Evolutionary conservation across 139 green algal species (phyloP), one percentile per base, ranked within the genome.

Genomic region (Picocystis salinarum): DNA sequence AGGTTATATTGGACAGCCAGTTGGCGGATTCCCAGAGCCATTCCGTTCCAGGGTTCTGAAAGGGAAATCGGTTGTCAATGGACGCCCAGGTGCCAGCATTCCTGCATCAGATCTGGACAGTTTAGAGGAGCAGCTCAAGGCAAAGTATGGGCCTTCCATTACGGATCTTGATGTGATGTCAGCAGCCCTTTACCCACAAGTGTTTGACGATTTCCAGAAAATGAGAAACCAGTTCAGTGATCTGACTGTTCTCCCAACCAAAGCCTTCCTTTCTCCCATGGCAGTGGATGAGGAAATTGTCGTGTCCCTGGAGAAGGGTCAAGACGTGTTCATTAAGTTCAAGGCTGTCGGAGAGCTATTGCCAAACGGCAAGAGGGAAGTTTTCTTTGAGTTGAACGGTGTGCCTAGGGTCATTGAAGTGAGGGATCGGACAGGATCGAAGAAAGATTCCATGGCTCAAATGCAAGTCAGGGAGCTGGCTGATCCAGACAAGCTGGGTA

Each of bases 301-400:
- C 41, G 59, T 85, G 23, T 34, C 46, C n/a, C 13, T 57, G 11
- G 13, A 28, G 6, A 29, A 25, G 2, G 54, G 54, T 9, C 15
- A 34, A 19, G 37, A 23, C 3, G 60, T 63, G 19, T 36, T 33
- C 42, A 76, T 85, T 55, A 79, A 79, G 55, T 72, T 71, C 50
- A 79, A 80, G 62, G 80, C 79, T 5, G 44, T 79, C 23, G 70
- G 73, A 4, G 79, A 91, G 58, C 63, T 87, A 48, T 71, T 80
- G 58, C 55, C 63, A 34, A 72, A 58, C 45, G 66, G 66, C 50
- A 75, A 66, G 40, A 61, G 74, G 23, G 75, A 92, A 52, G 80
- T 92, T 33, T 93, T 86, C 54, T 93, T 93, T 56, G 83, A 94
- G 57, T 58, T 70, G 45, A 90, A 92, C 56, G 79, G 83, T 19